These are phyloP conservation scores for Solanum tarijense DNA, from an alignment of 257 asterid species.

Conservation along the genomic window DNA sequence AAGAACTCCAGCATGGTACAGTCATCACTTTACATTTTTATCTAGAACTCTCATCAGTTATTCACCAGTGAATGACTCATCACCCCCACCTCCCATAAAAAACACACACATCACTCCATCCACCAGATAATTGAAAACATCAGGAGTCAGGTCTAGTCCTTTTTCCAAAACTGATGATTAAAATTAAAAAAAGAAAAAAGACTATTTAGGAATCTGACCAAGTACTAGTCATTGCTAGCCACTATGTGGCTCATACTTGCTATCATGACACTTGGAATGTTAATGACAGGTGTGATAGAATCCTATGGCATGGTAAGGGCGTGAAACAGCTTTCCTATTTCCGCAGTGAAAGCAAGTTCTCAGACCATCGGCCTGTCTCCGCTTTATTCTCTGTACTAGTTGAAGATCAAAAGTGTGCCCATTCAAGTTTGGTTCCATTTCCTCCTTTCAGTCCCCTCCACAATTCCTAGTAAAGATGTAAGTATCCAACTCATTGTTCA, in stretches of 20 bases:
- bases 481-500: slow-evolving; percentile 5
- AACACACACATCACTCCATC: background rate
- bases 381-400: slow-evolving; percentile 66
- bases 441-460: slow-evolving; percentile 11
- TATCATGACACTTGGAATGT: background rate
- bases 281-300: slow-evolving; percentile 82
- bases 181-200: background rate
- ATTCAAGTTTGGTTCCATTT: slow-evolving; percentile 15
- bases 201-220: background rate
- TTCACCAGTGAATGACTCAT: background rate
- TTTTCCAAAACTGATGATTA: background rate
- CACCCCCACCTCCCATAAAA: background rate
- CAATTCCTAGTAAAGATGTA: slow-evolving; percentile 30
- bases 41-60: background rate
- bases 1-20: slow-evolving; percentile 96
- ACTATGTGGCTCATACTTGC: background rate
- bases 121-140: background rate
- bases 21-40: slow-evolving; percentile 6
- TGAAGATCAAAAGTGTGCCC: slow-evolving; percentile 24
- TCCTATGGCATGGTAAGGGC: slow-evolving; percentile 87
- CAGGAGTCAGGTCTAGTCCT: background rate
- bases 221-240: background rate
- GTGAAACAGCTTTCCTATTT: slow-evolving; percentile 73
- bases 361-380: slow-evolving; percentile 90
- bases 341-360: slow-evolving; percentile 87